Evolutionary conservation across 179 eudicot species (phyloP).

Genomic region (Silene vulgaris): DNA sequence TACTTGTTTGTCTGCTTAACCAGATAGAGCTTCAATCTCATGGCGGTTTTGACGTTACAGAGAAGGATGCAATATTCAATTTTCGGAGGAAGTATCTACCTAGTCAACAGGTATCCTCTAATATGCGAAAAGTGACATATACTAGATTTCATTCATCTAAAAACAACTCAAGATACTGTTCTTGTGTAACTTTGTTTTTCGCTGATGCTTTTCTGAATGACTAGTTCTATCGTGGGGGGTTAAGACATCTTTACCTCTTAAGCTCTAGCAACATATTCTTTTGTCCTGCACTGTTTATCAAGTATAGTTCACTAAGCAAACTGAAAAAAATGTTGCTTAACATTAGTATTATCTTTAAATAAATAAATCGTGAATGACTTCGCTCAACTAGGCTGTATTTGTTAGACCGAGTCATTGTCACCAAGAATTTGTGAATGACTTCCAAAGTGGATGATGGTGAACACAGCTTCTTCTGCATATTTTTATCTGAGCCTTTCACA

Average conservation of each 20-base stretch:
- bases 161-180: slow-evolving; percentile 5
- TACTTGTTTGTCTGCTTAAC: slow-evolving; percentile 7
- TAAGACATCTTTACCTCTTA: neutral
- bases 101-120: slow-evolving; percentile 65
- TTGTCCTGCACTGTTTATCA: neutral
- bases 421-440: no score
- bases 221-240: neutral
- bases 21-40: slow-evolving; percentile 81
- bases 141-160: neutral
- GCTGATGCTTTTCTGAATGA: slow-evolving; percentile 1
- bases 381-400: neutral
- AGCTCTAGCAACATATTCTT: neutral
- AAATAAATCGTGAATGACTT: neutral
- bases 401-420: neutral
- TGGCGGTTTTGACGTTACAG: slow-evolving; percentile 39
- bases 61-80: slow-evolving; percentile 84
- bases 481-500: slow-evolving; percentile 14
- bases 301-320: neutral
- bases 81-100: slow-evolving; percentile 87
- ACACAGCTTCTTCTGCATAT: neutral
- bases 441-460: slow-evolving; percentile 10
- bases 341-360: neutral
- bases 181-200: neutral
- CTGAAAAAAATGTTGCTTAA: neutral
- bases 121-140: neutral